Evolutionary conservation across 164 flowering plant species (phyloP), one percentile per base, ranked within the genome.

Genomic region (Vitis rupestris): DNA sequence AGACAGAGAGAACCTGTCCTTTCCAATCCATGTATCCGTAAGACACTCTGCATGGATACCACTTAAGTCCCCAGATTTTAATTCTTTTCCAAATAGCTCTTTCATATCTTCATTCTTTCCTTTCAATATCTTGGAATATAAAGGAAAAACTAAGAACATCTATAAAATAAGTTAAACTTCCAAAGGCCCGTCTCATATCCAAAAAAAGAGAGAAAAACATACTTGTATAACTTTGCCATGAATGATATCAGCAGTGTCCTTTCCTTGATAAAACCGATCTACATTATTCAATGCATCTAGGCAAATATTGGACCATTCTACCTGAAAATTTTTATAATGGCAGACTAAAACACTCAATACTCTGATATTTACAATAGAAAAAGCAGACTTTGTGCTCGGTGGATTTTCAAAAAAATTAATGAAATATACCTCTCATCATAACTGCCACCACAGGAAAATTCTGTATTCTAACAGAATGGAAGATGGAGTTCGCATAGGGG

Each of bases 11-110:
- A 56, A 94, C 98, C 99, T 89, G 68, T 91, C 82, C 61, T 74
- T 87, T 73, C 97, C 99, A 50, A 95, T 89, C 97, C 94, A 95
- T 71, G 93, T 82, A 79, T 95, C 99, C 31, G 99, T 93, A 55
- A 93, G 88, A 81, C 97, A 93, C 72, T 95, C 99, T 37, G 85
- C 82, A 73, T 90, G 92, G 66, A 87, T 80, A 65, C 90, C 87
- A 76, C 80, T 78, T 10, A 91, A 79, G 66, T 86, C 88, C 66
- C 92, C 97, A 75, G 89, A 81, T 78, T 86, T 91, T 63, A 93
- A 71, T 68, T 79, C 91, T 78, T 85, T 90, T 59, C 83, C 80
- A 67, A 86, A 70, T 52, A 83, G 75, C 68, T 83, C 82, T 81
- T 86, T 91, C 85, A 87, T 49, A 78, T 93, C 96, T 69, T 82